Percentiles rank a stretch among this genome's conserved stretches.
phyloP scores from a whole-genome alignment of 768 basidiomycete genomes.

The Amanita pseudoporphyria region DNA sequence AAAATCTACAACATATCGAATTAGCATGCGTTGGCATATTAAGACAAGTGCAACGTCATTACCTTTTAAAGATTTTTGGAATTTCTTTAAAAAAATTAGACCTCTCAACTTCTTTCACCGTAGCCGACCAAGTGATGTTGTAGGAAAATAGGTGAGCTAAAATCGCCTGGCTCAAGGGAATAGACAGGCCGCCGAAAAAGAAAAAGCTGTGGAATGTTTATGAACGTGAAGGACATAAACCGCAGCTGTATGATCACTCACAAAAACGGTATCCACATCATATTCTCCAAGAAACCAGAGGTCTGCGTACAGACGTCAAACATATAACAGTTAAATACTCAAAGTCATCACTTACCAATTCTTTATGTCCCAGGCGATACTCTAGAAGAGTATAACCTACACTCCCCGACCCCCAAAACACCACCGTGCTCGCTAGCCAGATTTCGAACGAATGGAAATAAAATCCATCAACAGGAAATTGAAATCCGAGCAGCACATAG shows the following conservation, averaged over 20 bases:
- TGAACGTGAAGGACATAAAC: not conserved
- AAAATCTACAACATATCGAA: constrained; percentile 39
- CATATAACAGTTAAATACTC: constrained; percentile 6
- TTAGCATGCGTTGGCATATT: constrained; percentile 23
- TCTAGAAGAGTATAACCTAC: constrained; percentile 64
- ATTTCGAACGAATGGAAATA: constrained; percentile 78
- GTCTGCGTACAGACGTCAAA: constrained; percentile 19
- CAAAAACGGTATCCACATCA: constrained; percentile 72
- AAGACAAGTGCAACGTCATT: constrained; percentile 28
- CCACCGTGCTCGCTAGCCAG: constrained; percentile 68
- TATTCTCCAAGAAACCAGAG: constrained; percentile 43
- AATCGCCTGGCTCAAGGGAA: constrained; percentile 60
- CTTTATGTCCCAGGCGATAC: constrained; percentile 57
- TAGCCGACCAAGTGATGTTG: constrained; percentile 49
- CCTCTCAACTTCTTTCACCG: constrained; percentile 72
- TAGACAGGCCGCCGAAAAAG: constrained; percentile 68
- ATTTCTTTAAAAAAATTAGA: constrained; percentile 91
- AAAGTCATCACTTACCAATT: constrained; percentile 28
- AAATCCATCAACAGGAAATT: constrained; percentile 63
- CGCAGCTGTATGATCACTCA: constrained; percentile 29
- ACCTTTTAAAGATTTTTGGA: constrained; percentile 70
- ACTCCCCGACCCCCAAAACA: constrained; percentile 69
- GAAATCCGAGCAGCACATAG: constrained; percentile 66
- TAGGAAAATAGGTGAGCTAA: constrained; percentile 55
- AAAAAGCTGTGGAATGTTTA: constrained; percentile 42